Evolutionary conservation across 805 yeast species (phyloP).

Genomic region (Hanseniaspora lachancei): DNA sequence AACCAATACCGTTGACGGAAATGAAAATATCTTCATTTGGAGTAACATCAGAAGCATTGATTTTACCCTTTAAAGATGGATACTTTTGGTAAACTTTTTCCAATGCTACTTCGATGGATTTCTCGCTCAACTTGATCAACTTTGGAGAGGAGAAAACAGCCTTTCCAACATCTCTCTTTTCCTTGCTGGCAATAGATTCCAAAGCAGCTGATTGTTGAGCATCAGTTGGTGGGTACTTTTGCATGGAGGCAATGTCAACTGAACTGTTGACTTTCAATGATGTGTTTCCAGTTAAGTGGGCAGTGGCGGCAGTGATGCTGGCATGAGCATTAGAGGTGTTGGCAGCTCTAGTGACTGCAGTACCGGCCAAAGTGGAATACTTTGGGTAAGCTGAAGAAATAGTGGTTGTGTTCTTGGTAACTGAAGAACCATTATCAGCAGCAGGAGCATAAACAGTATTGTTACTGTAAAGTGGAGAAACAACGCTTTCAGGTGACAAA

Average conservation of each 20-base stretch:
- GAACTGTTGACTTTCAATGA: neutral
- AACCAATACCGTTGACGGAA: conserved; percentile 2
- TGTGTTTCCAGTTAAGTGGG: neutral
- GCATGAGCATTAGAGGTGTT: neutral
- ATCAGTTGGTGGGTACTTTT: neutral
- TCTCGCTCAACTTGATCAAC: neutral
- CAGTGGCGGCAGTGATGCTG: neutral
- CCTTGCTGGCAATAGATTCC: neutral
- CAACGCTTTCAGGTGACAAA: neutral
- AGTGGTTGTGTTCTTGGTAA: neutral
- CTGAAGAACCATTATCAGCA: neutral
- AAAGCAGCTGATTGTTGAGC: neutral
- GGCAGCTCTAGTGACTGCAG: neutral
- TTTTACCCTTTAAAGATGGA: neutral
- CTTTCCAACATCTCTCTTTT: neutral
- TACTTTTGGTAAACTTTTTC: conserved; percentile 4
- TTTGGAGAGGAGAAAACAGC: conserved; percentile 1
- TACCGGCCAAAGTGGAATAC: neutral
- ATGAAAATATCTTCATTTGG: conserved; percentile 1
- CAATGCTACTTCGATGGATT: conserved; percentile 1
- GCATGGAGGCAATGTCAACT: neutral
- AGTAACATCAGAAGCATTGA: neutral
- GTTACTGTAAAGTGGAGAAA: neutral
- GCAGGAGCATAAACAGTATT: neutral
- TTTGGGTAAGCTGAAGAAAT: neutral